Conservation (phyloP, 306 rosid genomes). For the Alnus glutinosa region DNA sequence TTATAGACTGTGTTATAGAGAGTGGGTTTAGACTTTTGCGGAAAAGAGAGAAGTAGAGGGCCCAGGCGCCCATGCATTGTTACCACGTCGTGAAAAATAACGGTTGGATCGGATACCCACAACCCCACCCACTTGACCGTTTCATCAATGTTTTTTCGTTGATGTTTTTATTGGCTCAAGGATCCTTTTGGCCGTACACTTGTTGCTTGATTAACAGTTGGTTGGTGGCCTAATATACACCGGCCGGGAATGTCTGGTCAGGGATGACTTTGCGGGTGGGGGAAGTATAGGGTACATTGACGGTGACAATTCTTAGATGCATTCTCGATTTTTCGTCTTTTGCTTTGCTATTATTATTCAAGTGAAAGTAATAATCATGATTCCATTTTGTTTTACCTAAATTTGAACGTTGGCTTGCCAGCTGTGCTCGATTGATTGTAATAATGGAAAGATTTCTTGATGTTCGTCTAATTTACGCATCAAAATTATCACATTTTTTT, state of each 20-base stretch:
- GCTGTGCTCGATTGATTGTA: background rate
- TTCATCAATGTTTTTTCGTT: background rate
- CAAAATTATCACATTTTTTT: too few relatives aligned
- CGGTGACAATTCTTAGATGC: background rate
- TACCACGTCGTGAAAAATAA: too few relatives aligned
- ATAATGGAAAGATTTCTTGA: background rate
- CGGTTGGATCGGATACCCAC: background rate
- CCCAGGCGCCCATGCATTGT: too few relatives aligned
- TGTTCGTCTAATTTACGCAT: too few relatives aligned
- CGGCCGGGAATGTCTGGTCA: background rate
- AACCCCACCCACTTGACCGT: slow-evolving; percentile 24
- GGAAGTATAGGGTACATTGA: background rate
- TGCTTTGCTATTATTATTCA: slow-evolving; percentile 9
- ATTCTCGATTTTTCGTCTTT: background rate
- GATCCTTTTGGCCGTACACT: slow-evolving; percentile 27
- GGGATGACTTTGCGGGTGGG: background rate
- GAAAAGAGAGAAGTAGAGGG: background rate
- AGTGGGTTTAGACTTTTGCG: slow-evolving; percentile 16
- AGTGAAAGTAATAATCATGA: background rate
- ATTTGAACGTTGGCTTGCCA: slow-evolving; percentile 36
- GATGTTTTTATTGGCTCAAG: too few relatives aligned
- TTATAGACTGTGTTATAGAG: slow-evolving; percentile 28
- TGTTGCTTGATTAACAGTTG: background rate
- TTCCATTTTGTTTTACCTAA: background rate
- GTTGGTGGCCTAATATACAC: slow-evolving; percentile 20